Percentiles rank a stretch among this genome's conserved stretches.
Evolutionary conservation across 2,329 filamentous ascomycete species (phyloP).

Genomic region (Fusarium veterinarium): DNA sequence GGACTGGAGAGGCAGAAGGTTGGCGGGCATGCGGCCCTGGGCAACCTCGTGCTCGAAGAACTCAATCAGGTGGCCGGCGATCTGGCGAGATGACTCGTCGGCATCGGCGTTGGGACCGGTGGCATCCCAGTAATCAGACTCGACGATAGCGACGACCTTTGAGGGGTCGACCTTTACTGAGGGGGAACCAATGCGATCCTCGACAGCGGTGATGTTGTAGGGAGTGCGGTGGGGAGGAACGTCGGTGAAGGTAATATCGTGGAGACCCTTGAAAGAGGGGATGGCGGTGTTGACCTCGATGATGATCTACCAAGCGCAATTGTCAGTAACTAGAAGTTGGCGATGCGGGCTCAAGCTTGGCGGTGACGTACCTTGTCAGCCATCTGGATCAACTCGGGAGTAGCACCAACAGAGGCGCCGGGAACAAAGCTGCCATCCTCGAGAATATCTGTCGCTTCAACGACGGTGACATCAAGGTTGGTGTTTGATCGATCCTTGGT

Average conservation of each 20-base stretch:
- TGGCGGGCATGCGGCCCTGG: slow-evolving; percentile 79
- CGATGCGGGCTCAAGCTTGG: not conserved
- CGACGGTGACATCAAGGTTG: slow-evolving; percentile 83
- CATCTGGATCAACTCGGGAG: slow-evolving; percentile 88
- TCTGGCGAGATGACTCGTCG: slow-evolving; percentile 77
- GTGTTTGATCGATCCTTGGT: slow-evolving; percentile 81
- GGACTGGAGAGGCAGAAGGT: slow-evolving; percentile 83
- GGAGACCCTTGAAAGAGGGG: slow-evolving; percentile 86
- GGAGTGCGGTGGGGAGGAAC: slow-evolving; percentile 84
- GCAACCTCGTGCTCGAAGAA: slow-evolving; percentile 85
- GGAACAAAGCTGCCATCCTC: slow-evolving; percentile 91
- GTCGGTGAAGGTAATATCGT: slow-evolving; percentile 92
- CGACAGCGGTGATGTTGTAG: slow-evolving; percentile 84
- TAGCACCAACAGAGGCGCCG: slow-evolving; percentile 86
- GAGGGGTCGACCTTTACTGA: slow-evolving; percentile 88
- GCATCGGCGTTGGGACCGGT: slow-evolving; percentile 80
- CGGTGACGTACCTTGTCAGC: slow-evolving; percentile 75
- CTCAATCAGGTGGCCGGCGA: slow-evolving; percentile 84
- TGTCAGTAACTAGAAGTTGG: slow-evolving; percentile 9
- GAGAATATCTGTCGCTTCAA: slow-evolving; percentile 88
- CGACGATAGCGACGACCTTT: slow-evolving; percentile 85
- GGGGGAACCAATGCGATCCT: slow-evolving; percentile 86
- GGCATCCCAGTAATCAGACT: slow-evolving; percentile 84
- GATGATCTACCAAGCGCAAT: slow-evolving; percentile 67
- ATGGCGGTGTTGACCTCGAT: slow-evolving; percentile 91